Percentiles rank a stretch among this genome's conserved stretches.
Evolutionary conservation across 139 green algal species (phyloP).

Genomic region (Desmodesmus armatus): DNA sequence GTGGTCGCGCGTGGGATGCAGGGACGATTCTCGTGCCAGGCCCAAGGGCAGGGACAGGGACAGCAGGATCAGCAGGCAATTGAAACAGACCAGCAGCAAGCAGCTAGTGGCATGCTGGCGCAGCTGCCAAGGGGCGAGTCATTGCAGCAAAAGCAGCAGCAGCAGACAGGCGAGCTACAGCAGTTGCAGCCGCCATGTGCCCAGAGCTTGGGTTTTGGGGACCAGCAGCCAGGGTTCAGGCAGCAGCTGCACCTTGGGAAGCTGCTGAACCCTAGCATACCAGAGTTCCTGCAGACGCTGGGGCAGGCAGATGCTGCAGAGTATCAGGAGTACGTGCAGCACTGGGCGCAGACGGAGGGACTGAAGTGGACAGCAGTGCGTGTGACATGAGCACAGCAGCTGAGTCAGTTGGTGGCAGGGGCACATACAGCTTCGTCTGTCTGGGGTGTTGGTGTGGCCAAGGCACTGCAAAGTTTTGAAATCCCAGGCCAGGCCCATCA

Average conservation of each 20-base stretch:
- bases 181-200: not conserved
- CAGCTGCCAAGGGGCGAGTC: not conserved
- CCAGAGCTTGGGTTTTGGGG: too few relatives aligned
- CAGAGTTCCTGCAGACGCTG: not conserved
- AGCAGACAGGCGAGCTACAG: not conserved
- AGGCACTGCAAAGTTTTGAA: too few relatives aligned
- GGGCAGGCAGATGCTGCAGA: not conserved
- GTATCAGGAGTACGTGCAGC: not conserved
- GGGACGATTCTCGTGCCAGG: not conserved
- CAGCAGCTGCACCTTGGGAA: not conserved
- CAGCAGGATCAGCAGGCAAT: slow-evolving; percentile 16
- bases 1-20: not conserved
- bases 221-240: not conserved
- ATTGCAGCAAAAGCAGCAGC: not conserved
- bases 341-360: not conserved
- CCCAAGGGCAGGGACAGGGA: too few relatives aligned
- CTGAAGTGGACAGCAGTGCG: not conserved
- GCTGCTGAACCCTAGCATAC: not conserved
- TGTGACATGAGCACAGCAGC: too few relatives aligned
- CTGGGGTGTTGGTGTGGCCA: too few relatives aligned
- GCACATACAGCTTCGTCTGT: too few relatives aligned
- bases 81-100: too few relatives aligned
- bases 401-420: too few relatives aligned
- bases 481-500: too few relatives aligned
- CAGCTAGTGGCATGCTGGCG: too few relatives aligned